Base-by-base conservation (phyloP, 2,329 filamentous ascomycete genomes). In the Volutella citrinella region DNA sequence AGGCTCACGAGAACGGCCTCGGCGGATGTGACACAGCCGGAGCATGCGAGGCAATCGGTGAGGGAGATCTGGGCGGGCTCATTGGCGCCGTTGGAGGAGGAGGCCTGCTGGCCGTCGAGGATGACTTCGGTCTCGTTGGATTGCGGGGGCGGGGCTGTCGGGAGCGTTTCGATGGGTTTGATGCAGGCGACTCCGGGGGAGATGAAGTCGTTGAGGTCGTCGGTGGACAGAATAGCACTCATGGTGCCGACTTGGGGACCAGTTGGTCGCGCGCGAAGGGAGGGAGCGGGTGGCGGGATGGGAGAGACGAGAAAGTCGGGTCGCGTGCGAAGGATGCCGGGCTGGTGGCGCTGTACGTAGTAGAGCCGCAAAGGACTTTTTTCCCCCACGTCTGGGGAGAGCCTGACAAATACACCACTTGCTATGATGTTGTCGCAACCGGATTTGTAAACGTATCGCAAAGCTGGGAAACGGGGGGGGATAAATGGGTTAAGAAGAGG, bases 191-290 rank as follows among this genome's bases (percentile, higher is more conserved):
- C 90, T 43, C 91, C 90, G 11, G 93, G 93, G 37, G 87, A 93
- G 60, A 98, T 98, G 69, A 98, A 98, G 72, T 98, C 93, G 72
- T 98, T 98, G 42, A 98, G 74, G 62, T 96, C 90, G 70, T 98
- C 91, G 55, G 85, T 84, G 36, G 90, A 97, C 54, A 98, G 84
- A 55, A 98, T 98, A 44, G 93, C 93, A 60, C 89, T 95, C 93
- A 98, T 98, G 44, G 61, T 71, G 48, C 49, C 20, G 8, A 12
- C 20, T 22, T 22, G n/a, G n/a, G n/a, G n/a, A n/a, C n/a, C n/a
- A n/a, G n/a, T n/a, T n/a, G n/a, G n/a, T n/a, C n/a, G n/a, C n/a
- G n/a, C n/a, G n/a, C n/a, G n/a, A n/a, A n/a, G n/a, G n/a, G n/a
- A n/a, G n/a, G n/a, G n/a, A n/a, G n/a, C 44, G 36, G 40, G 30